These are phyloP conservation scores for Emydomyces testavorans DNA, from an alignment of 2,329 filamentous ascomycete genomes.

Conservation along the genomic window DNA sequence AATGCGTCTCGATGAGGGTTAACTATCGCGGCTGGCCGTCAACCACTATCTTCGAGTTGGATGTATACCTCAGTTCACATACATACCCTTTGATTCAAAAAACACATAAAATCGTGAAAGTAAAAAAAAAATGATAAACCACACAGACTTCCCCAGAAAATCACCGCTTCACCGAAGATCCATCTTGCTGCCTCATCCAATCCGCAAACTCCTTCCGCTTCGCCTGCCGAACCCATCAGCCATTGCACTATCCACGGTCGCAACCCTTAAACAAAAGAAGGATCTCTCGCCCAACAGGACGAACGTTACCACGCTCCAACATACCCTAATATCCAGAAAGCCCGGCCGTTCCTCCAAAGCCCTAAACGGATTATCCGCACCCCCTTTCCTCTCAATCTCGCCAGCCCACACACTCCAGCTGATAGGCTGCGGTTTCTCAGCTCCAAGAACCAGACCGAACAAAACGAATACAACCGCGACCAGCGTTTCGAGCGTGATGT, in stretches of 20 bases:
- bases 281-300: neutral
- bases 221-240: slow-evolving; percentile 26
- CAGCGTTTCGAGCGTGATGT: slow-evolving; percentile 80
- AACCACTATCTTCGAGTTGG: too few relatives aligned
- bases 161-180: slow-evolving; percentile 17
- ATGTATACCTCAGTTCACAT: too few relatives aligned
- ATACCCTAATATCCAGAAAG: slow-evolving; percentile 77
- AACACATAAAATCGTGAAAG: neutral
- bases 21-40: too few relatives aligned
- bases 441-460: slow-evolving; percentile 66
- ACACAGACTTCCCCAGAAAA: neutral
- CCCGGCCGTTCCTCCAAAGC: slow-evolving; percentile 67
- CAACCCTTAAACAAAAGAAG: neutral
- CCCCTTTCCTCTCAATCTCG: slow-evolving; percentile 56
- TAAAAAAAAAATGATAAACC: neutral
- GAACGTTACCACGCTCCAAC: slow-evolving; percentile 21
- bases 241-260: too few relatives aligned
- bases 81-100: too few relatives aligned
- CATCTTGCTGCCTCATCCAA: slow-evolving; percentile 48
- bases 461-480: slow-evolving; percentile 69
- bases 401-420: slow-evolving; percentile 70
- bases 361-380: slow-evolving; percentile 65
- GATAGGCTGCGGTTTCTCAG: slow-evolving; percentile 71
- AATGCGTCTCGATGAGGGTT: too few relatives aligned
- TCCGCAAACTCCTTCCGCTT: slow-evolving; percentile 66